These are phyloP conservation scores for Hanseniaspora osmophila DNA, from an alignment of 805 yeast species.

Conservation along the genomic window DNA sequence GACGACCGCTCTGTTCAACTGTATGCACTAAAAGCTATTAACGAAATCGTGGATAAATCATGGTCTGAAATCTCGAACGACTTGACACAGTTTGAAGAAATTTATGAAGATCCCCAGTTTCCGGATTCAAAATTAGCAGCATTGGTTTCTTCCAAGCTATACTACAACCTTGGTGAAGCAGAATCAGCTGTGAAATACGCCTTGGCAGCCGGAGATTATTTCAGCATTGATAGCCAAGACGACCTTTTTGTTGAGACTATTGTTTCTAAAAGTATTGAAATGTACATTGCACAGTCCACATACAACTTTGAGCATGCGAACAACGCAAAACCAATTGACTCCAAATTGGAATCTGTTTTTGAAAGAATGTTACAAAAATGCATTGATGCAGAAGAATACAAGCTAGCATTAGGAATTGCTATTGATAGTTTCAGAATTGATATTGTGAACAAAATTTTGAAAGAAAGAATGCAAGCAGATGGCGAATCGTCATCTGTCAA, in stretches of 20 bases:
- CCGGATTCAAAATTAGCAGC: constrained; percentile 77
- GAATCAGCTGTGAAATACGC: constrained; percentile 83
- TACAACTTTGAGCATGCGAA: constrained; percentile 27
- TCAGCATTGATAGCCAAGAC: constrained; percentile 46
- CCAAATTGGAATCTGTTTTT: constrained; percentile 53
- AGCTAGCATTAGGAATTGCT: constrained; percentile 80
- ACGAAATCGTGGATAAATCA: constrained; percentile 70
- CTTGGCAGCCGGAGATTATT: constrained; percentile 66
- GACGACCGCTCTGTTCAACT: constrained; percentile 61
- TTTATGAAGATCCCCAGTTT: constrained; percentile 74
- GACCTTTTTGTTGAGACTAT: constrained; percentile 89
- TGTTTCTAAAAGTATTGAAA: constrained; percentile 82
- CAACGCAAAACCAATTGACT: constrained; percentile 31
- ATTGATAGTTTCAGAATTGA: constrained; percentile 81
- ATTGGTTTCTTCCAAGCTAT: constrained; percentile 76
- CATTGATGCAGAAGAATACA: constrained; percentile 51
- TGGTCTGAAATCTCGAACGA: constrained; percentile 97
- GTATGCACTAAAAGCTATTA: constrained; percentile 73
- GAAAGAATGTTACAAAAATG: constrained; percentile 81
- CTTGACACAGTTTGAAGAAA: constrained; percentile 75
- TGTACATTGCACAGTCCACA: constrained; percentile 57
- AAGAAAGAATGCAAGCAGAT: constrained; percentile 23
- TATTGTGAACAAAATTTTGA: constrained; percentile 48
- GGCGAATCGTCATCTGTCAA: constrained; percentile 40
- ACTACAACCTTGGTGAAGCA: constrained; percentile 86